Percentiles rank a stretch among this genome's conserved stretches.
Conservation (phyloP, 805 yeast genomes). For the Tetrapisispora taiwanensis region DNA sequence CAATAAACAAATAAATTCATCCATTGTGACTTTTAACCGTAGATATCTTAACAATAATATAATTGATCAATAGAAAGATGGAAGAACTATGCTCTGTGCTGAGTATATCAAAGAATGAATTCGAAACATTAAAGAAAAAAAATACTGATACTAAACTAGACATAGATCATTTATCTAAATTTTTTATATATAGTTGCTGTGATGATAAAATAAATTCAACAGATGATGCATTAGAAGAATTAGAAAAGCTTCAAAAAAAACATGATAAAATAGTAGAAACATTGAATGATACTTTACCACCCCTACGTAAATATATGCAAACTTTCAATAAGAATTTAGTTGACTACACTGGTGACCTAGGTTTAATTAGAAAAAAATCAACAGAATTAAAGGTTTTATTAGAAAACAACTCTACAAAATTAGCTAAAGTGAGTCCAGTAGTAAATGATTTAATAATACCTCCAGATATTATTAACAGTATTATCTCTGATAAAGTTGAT, state of each 20-base stretch:
- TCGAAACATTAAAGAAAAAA: neutral
- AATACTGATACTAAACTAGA: no score
- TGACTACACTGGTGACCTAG: slow-evolving; percentile 50
- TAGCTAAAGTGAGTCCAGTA: slow-evolving; percentile 55
- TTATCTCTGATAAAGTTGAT: slow-evolving; percentile 48
- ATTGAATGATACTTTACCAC: slow-evolving; percentile 29
- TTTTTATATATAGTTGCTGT: neutral
- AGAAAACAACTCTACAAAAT: slow-evolving; percentile 37
- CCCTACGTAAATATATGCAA: slow-evolving; percentile 43
- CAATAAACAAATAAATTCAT: no score
- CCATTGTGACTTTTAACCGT: no score
- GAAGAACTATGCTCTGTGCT: neutral
- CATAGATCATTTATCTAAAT: neutral
- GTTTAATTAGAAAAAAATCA: slow-evolving; percentile 46
- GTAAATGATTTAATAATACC: slow-evolving; percentile 68
- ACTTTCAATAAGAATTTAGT: slow-evolving; percentile 50
- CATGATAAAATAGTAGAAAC: slow-evolving; percentile 12
- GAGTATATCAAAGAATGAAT: neutral
- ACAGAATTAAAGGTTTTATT: slow-evolving; percentile 39
- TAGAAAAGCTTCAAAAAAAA: slow-evolving; percentile 12
- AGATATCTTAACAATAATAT: no score
- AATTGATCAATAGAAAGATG: neutral
- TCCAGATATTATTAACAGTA: slow-evolving; percentile 52
- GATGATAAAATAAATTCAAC: neutral
- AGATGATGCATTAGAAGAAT: slow-evolving; percentile 4